Percentiles rank a stretch among this genome's conserved stretches.
Evolutionary conservation across 2,329 filamentous ascomycete genomes (phyloP).

Genomic region (Hortaea sp.): DNA sequence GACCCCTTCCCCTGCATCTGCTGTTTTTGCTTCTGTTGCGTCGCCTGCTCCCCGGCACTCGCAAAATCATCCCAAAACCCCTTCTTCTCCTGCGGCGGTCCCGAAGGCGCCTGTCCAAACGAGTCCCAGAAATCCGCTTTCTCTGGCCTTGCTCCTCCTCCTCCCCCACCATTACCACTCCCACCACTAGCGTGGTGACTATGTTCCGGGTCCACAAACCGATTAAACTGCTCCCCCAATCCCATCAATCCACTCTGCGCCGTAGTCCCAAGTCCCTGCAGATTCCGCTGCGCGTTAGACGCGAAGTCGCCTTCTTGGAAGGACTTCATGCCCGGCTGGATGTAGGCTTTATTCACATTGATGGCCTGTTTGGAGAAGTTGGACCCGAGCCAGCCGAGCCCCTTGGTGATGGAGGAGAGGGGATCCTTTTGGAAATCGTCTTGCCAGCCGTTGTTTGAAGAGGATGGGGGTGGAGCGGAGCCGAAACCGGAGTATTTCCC

Average conservation of each 20-base stretch:
- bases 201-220: constrained; percentile 61
- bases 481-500: constrained; percentile 91
- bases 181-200: constrained; percentile 2
- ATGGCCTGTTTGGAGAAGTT: constrained; percentile 86
- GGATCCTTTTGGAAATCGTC: constrained; percentile 89
- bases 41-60: constrained; percentile 22
- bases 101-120: constrained; percentile 58
- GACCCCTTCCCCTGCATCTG: constrained; percentile 19
- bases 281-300: constrained; percentile 39
- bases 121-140: constrained; percentile 88
- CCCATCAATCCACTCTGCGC: constrained; percentile 57
- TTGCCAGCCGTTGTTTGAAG: constrained; percentile 47
- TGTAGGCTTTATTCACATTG: constrained; percentile 79
- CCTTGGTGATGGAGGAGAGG: constrained; percentile 75
- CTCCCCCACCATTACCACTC: constrained; percentile 18
- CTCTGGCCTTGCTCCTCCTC: too few species aligned
- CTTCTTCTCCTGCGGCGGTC: constrained; percentile 41
- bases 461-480: constrained; percentile 50
- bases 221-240: constrained; percentile 69
- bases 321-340: constrained; percentile 86
- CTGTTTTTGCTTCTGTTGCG: constrained; percentile 18
- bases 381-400: constrained; percentile 86
- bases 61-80: constrained; percentile 43
- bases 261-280: constrained; percentile 45
- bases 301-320: constrained; percentile 49